phyloP scores from a whole-genome alignment of 1,139 yeast species.

The Suhomyces coccinellae region DNA sequence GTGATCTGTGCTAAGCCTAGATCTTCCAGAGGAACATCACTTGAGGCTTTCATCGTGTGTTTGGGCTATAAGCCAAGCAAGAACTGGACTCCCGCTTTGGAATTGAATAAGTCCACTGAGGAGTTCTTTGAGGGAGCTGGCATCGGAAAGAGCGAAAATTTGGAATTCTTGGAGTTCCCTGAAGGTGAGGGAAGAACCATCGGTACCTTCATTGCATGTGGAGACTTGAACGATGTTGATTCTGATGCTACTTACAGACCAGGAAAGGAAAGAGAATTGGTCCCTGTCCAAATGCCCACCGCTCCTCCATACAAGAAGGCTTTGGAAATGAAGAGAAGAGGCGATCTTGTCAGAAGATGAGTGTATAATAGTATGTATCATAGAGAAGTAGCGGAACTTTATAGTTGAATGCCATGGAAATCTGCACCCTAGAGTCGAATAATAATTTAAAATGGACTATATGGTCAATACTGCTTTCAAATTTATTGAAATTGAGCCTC shows the following conservation, averaged over 20 bases:
- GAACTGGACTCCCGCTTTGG: constrained; percentile 75
- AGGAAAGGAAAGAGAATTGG: constrained; percentile 55
- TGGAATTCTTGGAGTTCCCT: constrained; percentile 42
- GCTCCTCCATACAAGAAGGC: constrained; percentile 96
- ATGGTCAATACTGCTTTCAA: too few species aligned
- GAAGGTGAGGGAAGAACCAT: constrained; percentile 62
- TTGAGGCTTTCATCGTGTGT: constrained; percentile 93
- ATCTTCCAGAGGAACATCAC: constrained; percentile 88
- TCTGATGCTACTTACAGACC: constrained; percentile 92
- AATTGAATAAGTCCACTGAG: constrained; percentile 64
- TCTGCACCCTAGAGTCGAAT: too few species aligned
- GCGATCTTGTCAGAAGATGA: constrained; percentile 44
- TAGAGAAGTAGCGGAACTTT: not conserved
- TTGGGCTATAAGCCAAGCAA: constrained; percentile 78
- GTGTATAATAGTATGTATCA: constrained; percentile 6
- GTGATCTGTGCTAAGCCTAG: constrained; percentile 96
- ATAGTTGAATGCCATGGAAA: too few species aligned
- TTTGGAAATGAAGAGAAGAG: constrained; percentile 78
- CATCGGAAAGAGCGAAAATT: constrained; percentile 54
- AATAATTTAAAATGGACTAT: too few species aligned
- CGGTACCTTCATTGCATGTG: constrained; percentile 92
- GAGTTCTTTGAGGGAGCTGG: constrained; percentile 73
- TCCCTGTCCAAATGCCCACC: constrained; percentile 93
- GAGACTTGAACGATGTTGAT: constrained; percentile 82
- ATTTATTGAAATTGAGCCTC: too few species aligned